Conservation (phyloP, 331 rosid genomes). For the Phaseolus coccineus region DNA sequence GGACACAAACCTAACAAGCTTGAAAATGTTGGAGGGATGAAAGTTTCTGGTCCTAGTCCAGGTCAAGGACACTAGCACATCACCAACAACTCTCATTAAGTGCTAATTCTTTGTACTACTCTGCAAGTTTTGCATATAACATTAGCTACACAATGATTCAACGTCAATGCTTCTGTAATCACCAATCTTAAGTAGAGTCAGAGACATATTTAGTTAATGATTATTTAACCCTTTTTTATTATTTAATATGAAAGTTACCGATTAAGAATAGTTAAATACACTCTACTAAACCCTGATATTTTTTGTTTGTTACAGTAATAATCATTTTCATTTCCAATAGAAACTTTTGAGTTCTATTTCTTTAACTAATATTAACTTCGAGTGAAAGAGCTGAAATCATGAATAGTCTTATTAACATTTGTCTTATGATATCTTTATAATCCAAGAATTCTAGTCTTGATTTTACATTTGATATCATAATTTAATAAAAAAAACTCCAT, state of each 20-base stretch:
- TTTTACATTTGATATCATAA: no score
- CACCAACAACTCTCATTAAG: not conserved
- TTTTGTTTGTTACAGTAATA: no score
- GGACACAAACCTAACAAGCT: constrained; percentile 35
- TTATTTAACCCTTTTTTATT: not conserved
- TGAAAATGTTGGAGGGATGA: constrained; percentile 17
- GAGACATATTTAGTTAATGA: not conserved
- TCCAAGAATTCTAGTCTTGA: no score
- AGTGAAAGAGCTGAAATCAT: no score
- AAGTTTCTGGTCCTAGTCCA: constrained; percentile 63
- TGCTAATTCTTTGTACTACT: not conserved
- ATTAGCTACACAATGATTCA: not conserved
- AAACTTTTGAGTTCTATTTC: no score
- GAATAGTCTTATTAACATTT: no score
- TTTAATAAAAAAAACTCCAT: no score
- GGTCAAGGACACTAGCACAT: constrained; percentile 56
- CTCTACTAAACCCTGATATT: not conserved
- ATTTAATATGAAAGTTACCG: not conserved
- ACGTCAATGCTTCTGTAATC: not conserved
- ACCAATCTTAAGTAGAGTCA: not conserved
- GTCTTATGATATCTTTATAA: no score
- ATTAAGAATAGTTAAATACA: not conserved
- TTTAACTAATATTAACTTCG: no score
- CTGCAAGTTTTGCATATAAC: not conserved
- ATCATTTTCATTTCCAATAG: no score